Conservation (phyloP, 257 asterid species). For the Echium plantagineum region DNA sequence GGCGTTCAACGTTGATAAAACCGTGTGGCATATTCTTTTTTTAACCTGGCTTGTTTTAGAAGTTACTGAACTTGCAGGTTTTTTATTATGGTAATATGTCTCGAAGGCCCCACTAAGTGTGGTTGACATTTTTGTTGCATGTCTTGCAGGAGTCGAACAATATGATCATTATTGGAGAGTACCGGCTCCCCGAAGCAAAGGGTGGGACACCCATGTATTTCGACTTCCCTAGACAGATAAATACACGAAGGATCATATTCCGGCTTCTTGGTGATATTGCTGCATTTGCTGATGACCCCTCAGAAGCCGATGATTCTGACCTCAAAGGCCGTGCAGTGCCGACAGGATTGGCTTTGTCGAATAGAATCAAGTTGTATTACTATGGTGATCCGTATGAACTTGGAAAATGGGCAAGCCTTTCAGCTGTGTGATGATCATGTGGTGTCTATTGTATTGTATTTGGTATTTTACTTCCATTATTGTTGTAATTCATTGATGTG, state of each 20-base stretch:
- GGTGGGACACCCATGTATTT: conserved; percentile 83
- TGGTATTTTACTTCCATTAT: too few species aligned
- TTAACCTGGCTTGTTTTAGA: too few species aligned
- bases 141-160: conserved; percentile 57
- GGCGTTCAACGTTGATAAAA: too few species aligned
- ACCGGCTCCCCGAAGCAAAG: conserved; percentile 84
- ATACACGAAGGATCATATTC: conserved; percentile 57
- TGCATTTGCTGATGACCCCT: conserved; percentile 67
- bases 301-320: conserved; percentile 74
- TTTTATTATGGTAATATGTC: too few species aligned
- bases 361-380: conserved; percentile 73
- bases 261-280: conserved; percentile 79
- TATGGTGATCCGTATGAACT: conserved; percentile 85
- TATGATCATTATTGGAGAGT: conserved; percentile 68
- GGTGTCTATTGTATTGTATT: background rate
- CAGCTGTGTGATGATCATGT: conserved; percentile 37
- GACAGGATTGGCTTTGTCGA: conserved; percentile 63
- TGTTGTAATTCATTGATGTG: background rate
- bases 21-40: too few species aligned
- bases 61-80: too few species aligned
- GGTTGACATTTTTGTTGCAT: background rate
- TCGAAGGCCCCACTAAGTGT: background rate
- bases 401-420: conserved; percentile 92
- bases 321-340: conserved; percentile 44
- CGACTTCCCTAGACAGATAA: conserved; percentile 75